Evolutionary conservation across 2,329 filamentous ascomycete genomes (phyloP), one percentile per base, ranked within the genome.

Genomic region (Bipolaris victoriae): DNA sequence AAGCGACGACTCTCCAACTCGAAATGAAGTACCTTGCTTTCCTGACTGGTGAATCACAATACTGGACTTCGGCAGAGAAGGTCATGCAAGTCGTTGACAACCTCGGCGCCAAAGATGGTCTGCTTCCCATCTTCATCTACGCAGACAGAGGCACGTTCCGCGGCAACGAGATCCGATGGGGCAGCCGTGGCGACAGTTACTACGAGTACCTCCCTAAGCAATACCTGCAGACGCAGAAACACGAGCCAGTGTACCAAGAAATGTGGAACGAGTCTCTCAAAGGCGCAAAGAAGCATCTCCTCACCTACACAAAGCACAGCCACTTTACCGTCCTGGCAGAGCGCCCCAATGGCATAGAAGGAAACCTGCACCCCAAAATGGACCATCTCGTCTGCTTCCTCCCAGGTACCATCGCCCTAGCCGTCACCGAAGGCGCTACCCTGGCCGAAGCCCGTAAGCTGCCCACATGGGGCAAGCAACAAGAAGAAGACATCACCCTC

Each of bases 151-250:
- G 95, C 55, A 80, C 86, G 51, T 99, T 98, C 78, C 84, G 86
- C 49, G 92, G 91, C 18, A 79, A 87, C 18, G 96, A 97, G 71
- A 94, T 99, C 69, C 90, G 95, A 16, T 83, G 98, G 20, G 95
- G 95, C 37, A 97, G 92, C 74, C 87, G 95, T 60, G 95, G 95
- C 44, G 95, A 99, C 80, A 97, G 93, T 46, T 99, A 98, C 79
- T 99, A 99, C 78, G 84, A 99, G 79, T 99, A 99, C 76, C 86
- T 99, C 49, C 96, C 98, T 81, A 99, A 99, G 80, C 95, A 99
- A 76, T 98, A 96, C 74, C 83, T 97, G 18, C 95, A 99, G 77
- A 99, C 95, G 11, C 91, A 90, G 55, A 87, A 90, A 73, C 83
- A 93, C 70, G 94, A 99, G 75, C 83, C 87, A 0, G 79, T 98